phyloP scores from a whole-genome alignment of 495 filamentous ascomycete genomes.

The Hypomontagnella submonticulosa region DNA sequence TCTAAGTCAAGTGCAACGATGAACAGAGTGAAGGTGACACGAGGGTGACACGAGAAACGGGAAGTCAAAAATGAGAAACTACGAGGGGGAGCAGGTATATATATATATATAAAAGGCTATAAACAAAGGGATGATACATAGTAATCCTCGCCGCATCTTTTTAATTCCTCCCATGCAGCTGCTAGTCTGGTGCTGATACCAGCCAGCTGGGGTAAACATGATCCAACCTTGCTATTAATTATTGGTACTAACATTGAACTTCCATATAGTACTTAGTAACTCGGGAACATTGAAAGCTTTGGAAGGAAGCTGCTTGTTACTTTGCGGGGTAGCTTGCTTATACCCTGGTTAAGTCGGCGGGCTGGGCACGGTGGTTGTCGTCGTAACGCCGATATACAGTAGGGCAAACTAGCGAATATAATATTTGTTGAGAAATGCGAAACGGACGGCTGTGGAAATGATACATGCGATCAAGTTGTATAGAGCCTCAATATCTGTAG shows the following conservation, averaged over 20 bases:
- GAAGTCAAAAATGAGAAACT: background rate
- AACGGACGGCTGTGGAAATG: no score
- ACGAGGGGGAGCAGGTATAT: background rate
- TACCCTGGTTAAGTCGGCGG: slow-evolving; percentile 12
- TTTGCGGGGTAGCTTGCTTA: slow-evolving; percentile 24
- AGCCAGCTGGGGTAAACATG: slow-evolving; percentile 1
- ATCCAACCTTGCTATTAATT: slow-evolving; percentile 5
- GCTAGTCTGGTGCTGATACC: background rate
- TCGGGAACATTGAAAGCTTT: slow-evolving; percentile 7
- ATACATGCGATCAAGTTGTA: no score
- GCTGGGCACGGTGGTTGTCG: slow-evolving; percentile 13
- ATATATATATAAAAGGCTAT: slow-evolving; percentile 5
- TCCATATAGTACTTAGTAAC: slow-evolving; percentile 2
- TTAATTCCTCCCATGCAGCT: background rate
- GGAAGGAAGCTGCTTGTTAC: slow-evolving; percentile 14
- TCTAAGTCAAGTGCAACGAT: background rate
- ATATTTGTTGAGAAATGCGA: no score
- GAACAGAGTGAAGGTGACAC: no score
- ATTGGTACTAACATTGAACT: no score
- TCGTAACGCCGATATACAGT: no score
- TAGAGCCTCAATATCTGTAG: no score
- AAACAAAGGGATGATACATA: no score
- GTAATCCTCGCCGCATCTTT: background rate
- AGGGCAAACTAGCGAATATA: no score
- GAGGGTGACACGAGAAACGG: background rate